Conservation (phyloP, 768 basidiomycete species). For the Auricularia sp. region DNA sequence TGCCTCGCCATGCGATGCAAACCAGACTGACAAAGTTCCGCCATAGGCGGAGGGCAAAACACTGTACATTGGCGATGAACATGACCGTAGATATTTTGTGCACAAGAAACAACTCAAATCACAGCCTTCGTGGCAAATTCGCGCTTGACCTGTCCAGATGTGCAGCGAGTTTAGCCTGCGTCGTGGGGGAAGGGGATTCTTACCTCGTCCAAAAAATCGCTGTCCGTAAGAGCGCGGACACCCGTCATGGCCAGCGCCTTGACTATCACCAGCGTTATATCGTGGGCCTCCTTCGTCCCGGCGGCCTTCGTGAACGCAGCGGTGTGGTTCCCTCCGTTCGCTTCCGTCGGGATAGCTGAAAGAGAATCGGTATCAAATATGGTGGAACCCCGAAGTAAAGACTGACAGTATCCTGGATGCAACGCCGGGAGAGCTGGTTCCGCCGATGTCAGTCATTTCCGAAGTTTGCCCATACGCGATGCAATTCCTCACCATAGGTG, state of each 20-base stretch:
- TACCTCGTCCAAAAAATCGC: conserved; percentile 48
- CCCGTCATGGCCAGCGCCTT: conserved; percentile 57
- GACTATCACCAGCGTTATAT: conserved; percentile 42
- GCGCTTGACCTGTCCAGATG: background rate
- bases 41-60: too few relatives aligned
- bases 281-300: conserved; percentile 50
- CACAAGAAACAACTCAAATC: background rate
- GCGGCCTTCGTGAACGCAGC: conserved; percentile 54
- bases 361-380: conserved; percentile 2
- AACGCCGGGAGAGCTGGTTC: conserved; percentile 17
- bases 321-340: conserved; percentile 69
- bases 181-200: conserved; percentile 5
- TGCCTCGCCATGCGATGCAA: too few relatives aligned
- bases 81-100: too few relatives aligned
- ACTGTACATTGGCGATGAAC: too few relatives aligned
- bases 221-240: conserved; percentile 48
- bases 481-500: conserved; percentile 42
- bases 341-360: conserved; percentile 61
- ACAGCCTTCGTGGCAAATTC: background rate
- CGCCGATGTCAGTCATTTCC: too few relatives aligned
- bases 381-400: background rate
- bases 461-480: background rate
- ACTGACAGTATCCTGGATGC: conserved; percentile 14
- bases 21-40: too few relatives aligned
- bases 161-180: background rate